Conservation (phyloP, 148 eudicot genomes). For the Rhododendron griersonianum region DNA sequence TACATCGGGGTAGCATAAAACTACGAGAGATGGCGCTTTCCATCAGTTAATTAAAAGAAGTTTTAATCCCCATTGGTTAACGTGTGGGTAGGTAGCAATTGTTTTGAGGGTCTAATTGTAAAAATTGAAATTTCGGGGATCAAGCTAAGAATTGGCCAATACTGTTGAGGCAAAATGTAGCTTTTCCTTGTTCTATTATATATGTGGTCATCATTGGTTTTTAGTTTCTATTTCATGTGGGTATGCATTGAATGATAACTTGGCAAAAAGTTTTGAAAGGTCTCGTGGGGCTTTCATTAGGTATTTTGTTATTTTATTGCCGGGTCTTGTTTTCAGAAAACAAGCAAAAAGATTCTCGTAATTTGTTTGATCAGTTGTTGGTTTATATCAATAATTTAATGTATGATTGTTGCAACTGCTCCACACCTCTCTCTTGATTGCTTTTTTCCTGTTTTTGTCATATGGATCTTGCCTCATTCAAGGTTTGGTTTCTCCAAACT, state of each 20-base stretch:
- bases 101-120: not conserved
- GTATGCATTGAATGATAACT: conserved; percentile 31
- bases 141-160: not conserved
- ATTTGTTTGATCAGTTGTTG: conserved; percentile 8
- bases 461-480: conserved; percentile 12
- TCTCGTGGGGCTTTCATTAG: conserved; percentile 33
- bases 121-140: not conserved
- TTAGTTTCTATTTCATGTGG: conserved; percentile 10
- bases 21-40: not conserved
- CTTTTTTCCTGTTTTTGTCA: conserved; percentile 8
- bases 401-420: conserved; percentile 46
- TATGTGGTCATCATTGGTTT: conserved; percentile 1
- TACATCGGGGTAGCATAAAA: not conserved
- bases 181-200: not conserved
- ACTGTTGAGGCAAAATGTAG: not conserved
- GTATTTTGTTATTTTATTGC: conserved; percentile 30
- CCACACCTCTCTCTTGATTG: conserved; percentile 19
- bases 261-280: conserved; percentile 10
- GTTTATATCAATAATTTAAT: conserved; percentile 12
- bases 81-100: not conserved
- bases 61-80: not conserved
- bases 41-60: not conserved
- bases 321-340: conserved; percentile 37
- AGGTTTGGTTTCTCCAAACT: conserved; percentile 9
- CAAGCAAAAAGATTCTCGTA: conserved; percentile 38